Evolutionary conservation across 176 grass and related monocot genomes (phyloP), one percentile per base, ranked within the genome.

Genomic region (Avena eriantha): DNA sequence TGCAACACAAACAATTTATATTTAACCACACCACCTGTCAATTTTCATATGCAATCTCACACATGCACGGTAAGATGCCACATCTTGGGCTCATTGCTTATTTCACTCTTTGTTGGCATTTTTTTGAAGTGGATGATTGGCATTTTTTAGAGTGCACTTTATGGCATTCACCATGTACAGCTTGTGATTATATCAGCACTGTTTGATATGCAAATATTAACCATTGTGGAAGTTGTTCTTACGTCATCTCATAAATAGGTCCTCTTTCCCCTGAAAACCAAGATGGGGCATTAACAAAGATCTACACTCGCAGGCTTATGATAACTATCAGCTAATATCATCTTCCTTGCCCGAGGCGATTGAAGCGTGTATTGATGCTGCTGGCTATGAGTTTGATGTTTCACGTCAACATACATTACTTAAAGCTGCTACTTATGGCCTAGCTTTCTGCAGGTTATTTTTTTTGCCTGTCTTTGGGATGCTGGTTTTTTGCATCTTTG

Each of bases 351-450:
- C 90, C 23, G 92, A 98, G 88, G 93, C 96, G 78, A 95, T 98
- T 77, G 90, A 96, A 80, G 89, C 86, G 41, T 98, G 94, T 86
- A 96, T 96, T 80, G 97, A 96, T 68, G 97, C 97, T 82, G 90
- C 94, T 85, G 97, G 97, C 15, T 83, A 94, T 85, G 97, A 98
- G 76, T 98, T 96, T 90, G 97, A 96, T 93, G 22, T 91, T 93
- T 96, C 94, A 72, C 97, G 94, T 65, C 97, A 98, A 84, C 90
- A 91, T 71, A 81, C 82, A 50, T 90, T 98, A 59, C 80, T 98
- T 68, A 87, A 89, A 85, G 94, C 97, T 88, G 94, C 97, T 88
- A 93, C 88, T 78, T 98, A 98, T 82, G 97, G 97, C 73, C 87
- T 91, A 56, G 87, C 97, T 84, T 98, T 98, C 82, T 98, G 93